A percentile compares a stretch with the other conserved stretches of the same genome.
Evolutionary conservation across 345 rosid genomes (phyloP).

Genomic region (Brassica incana): DNA sequence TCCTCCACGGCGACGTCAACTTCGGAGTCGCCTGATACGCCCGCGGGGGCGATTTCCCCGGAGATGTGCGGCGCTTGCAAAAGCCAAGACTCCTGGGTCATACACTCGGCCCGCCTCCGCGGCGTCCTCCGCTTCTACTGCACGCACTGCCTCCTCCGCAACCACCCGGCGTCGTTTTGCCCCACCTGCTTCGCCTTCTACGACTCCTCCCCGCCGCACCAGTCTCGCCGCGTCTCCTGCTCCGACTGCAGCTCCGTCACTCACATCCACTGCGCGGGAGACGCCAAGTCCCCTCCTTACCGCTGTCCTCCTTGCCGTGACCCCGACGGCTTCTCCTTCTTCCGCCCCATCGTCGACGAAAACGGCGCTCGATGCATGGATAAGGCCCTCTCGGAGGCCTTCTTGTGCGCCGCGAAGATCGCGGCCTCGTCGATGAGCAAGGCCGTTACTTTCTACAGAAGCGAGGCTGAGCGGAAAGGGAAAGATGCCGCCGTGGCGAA

Average conservation of each 20-base stretch:
- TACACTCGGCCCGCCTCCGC: constrained; percentile 61
- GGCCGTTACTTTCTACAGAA: constrained; percentile 43
- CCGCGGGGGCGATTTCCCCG: neutral
- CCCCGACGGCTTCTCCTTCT: constrained; percentile 47
- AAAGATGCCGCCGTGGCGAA: constrained; percentile 62
- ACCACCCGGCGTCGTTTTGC: constrained; percentile 66
- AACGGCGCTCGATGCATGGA: constrained; percentile 36
- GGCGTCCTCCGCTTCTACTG: constrained; percentile 59
- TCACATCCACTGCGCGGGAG: constrained; percentile 61
- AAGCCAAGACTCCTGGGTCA: constrained; percentile 32
- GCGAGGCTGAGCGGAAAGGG: constrained; percentile 58
- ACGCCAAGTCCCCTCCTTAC: constrained; percentile 39
- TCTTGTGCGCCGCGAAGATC: constrained; percentile 66
- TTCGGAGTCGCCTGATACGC: neutral
- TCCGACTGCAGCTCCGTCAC: constrained; percentile 55
- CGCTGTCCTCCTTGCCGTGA: constrained; percentile 57
- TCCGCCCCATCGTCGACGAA: constrained; percentile 15
- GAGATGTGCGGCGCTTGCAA: constrained; percentile 54
- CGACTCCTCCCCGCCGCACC: constrained; percentile 51
- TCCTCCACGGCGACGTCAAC: constrained; percentile 16
- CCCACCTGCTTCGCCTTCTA: constrained; percentile 66
- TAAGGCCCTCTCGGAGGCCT: constrained; percentile 42
- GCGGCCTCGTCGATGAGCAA: constrained; percentile 57
- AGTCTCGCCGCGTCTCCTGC: constrained; percentile 58
- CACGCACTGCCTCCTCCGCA: constrained; percentile 74